These are phyloP conservation scores for Apostasia ramifera DNA, from an alignment of 106 monocot genomes.

Conservation along the genomic window DNA sequence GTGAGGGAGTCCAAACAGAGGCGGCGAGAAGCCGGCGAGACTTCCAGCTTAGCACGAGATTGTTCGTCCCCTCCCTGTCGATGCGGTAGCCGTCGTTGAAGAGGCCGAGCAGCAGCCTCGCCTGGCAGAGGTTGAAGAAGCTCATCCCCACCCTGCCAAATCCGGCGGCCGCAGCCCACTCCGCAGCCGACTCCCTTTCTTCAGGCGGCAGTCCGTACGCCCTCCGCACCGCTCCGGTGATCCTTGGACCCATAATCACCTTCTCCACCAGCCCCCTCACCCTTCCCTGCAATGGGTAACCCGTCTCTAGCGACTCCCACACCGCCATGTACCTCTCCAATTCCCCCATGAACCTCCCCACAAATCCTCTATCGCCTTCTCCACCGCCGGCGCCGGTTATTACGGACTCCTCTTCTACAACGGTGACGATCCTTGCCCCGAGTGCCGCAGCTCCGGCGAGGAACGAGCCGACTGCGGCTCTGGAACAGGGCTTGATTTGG, in stretches of 20 bases:
- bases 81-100: conserved; percentile 37
- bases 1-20: conserved; percentile 26
- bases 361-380: conserved; percentile 3
- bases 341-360: conserved; percentile 28
- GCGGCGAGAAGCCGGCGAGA: conserved; percentile 29
- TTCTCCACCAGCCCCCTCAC: conserved; percentile 30
- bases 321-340: conserved; percentile 30
- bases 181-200: conserved; percentile 9
- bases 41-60: conserved; percentile 36
- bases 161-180: conserved; percentile 22
- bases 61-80: conserved; percentile 20
- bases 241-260: conserved; percentile 27
- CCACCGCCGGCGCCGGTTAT: conserved; percentile 11
- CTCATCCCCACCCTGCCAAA: conserved; percentile 20
- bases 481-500: conserved; percentile 19
- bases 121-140: conserved; percentile 35
- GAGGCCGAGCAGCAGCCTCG: conserved; percentile 29
- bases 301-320: conserved; percentile 30
- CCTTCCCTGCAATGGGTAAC: conserved; percentile 22
- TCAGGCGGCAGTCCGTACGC: conserved; percentile 7
- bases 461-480: conserved; percentile 21
- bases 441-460: conserved; percentile 15
- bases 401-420: conserved; percentile 32
- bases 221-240: conserved; percentile 20
- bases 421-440: conserved; percentile 14